Evolutionary conservation across 352 stramenopile species (phyloP).

Genomic region (Phytophthora ohioensis): DNA sequence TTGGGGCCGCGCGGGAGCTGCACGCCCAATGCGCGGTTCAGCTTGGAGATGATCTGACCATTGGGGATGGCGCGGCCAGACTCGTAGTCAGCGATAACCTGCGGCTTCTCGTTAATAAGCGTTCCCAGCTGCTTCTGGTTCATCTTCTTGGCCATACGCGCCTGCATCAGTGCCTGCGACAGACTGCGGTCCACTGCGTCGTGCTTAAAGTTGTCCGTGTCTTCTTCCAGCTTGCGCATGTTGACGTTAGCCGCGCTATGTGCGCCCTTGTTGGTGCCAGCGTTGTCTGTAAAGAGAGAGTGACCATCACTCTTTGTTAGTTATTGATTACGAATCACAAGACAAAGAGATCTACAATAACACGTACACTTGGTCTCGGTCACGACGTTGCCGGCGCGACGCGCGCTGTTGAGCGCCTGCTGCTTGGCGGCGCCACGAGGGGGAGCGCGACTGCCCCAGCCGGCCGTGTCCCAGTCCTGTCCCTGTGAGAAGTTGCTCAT

Average conservation of each 20-base stretch:
- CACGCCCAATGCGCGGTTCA: slow-evolving; percentile 94
- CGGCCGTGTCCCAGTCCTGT: slow-evolving; percentile 81
- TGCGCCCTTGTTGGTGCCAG: slow-evolving; percentile 88
- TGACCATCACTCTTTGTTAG: slow-evolving; percentile 1
- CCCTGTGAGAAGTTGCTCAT: slow-evolving; percentile 75
- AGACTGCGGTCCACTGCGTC: slow-evolving; percentile 87
- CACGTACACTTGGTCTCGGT: slow-evolving; percentile 80
- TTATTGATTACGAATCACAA: not conserved
- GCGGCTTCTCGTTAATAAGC: slow-evolving; percentile 95
- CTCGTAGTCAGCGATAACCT: slow-evolving; percentile 98
- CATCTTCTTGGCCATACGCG: slow-evolving; percentile 97
- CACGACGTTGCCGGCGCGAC: slow-evolving; percentile 73
- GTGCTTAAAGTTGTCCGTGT: slow-evolving; percentile 91
- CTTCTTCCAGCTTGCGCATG: slow-evolving; percentile 92
- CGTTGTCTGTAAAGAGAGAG: slow-evolving; percentile 50
- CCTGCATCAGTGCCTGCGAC: slow-evolving; percentile 95
- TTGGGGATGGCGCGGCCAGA: slow-evolving; percentile 98
- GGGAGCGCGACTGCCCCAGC: slow-evolving; percentile 78
- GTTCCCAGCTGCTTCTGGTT: slow-evolving; percentile 98
- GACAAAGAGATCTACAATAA: not conserved
- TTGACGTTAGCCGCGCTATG: slow-evolving; percentile 82
- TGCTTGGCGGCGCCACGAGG: slow-evolving; percentile 69
- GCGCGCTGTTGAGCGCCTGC: slow-evolving; percentile 75
- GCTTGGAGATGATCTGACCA: slow-evolving; percentile 96
- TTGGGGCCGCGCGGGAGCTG: slow-evolving; percentile 83